These are phyloP conservation scores for Exutisphaerella laricina DNA, from an alignment of 2,329 filamentous ascomycete genomes.

Conservation along the genomic window DNA sequence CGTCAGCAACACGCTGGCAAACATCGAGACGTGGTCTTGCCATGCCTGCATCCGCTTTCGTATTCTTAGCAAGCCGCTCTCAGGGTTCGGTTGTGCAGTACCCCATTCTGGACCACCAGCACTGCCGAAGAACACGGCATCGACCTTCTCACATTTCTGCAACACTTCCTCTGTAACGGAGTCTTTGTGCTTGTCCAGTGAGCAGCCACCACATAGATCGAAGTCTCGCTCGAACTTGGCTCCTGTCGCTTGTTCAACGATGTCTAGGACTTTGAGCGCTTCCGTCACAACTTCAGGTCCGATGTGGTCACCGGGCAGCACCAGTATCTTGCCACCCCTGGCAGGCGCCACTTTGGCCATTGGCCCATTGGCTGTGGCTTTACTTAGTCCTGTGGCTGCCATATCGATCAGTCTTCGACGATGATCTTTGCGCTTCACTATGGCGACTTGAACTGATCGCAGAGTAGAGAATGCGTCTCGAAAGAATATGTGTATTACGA, in stretches of 20 bases:
- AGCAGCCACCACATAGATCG: conserved; percentile 35
- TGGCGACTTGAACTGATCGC: neutral
- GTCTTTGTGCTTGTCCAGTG: conserved; percentile 43
- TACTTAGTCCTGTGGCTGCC: neutral
- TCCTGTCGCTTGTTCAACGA: conserved; percentile 31
- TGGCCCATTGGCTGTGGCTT: conserved; percentile 4
- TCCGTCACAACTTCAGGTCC: conserved; percentile 49
- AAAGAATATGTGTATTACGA: neutral
- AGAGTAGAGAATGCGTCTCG: neutral
- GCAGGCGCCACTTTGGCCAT: conserved; percentile 7
- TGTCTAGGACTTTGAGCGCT: conserved; percentile 44
- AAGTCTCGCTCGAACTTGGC: conserved; percentile 31
- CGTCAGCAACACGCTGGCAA: neutral
- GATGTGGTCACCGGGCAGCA: conserved; percentile 27
- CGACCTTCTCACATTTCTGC: conserved; percentile 37
- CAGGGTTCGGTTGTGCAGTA: conserved; percentile 38
- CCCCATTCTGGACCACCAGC: conserved; percentile 48
- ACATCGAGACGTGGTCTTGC: neutral
- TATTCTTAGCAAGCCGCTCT: conserved; percentile 42
- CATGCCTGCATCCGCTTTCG: conserved; percentile 38
- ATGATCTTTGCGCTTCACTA: too few species aligned
- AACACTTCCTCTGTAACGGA: conserved; percentile 43
- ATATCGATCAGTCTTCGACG: too few species aligned
- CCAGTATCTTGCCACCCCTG: conserved; percentile 13
- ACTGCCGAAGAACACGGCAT: conserved; percentile 46